Base-by-base conservation (phyloP, 2,329 filamentous ascomycete genomes). In the Xylariales sp. region DNA sequence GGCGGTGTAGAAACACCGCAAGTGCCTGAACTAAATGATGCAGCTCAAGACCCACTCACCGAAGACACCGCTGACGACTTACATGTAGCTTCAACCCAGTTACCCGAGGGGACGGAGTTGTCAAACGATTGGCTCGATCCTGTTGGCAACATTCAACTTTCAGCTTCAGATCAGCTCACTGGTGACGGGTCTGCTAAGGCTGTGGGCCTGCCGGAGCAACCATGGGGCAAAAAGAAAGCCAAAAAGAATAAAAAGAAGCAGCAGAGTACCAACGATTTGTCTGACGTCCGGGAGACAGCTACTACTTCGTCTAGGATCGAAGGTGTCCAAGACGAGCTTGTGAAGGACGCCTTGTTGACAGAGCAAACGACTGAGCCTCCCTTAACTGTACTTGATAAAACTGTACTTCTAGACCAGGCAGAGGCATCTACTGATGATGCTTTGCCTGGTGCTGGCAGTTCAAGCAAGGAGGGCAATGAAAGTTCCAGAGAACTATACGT, bases 171-270 rank as follows among this genome's bases (percentile, higher is more conserved):
- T 46, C 70, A 72, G 41, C 28, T 49, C 43, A 52, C 65, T 28
- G 57, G 63, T 10, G 70, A 69, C 16, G 69, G 65, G 64, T 46
- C 65, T 41, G 65, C 52, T 45, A 71, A 78, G 63, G 65, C 72
- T 50, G 70, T 73, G 39, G 75, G 77, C 57, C 73, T 69, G 72
- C 70, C 69, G 55, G 72, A 75, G 53, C 74, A 76, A 69, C 46
- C 68, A 43, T 67, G 67, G 54, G 69, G 70, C 65, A 75, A 77
- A 65, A 78, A 80, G 72, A 77, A 79, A 72, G 72, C 65, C 41
- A 77, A 80, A 70, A 78, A 78, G 71, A 74, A 73, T 60, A 72
- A 77, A 68, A 72, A 75, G 62, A 73, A 76, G 62, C 67, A 64
- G 16, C 71, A 76, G 60, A 71, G 67, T 60, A 55, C 32, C 48